Percentiles rank a stretch among this genome's conserved stretches.
These are phyloP conservation scores for Ogataea salicorniae DNA, from an alignment of 805 yeast genomes.

Conservation along the genomic window DNA sequence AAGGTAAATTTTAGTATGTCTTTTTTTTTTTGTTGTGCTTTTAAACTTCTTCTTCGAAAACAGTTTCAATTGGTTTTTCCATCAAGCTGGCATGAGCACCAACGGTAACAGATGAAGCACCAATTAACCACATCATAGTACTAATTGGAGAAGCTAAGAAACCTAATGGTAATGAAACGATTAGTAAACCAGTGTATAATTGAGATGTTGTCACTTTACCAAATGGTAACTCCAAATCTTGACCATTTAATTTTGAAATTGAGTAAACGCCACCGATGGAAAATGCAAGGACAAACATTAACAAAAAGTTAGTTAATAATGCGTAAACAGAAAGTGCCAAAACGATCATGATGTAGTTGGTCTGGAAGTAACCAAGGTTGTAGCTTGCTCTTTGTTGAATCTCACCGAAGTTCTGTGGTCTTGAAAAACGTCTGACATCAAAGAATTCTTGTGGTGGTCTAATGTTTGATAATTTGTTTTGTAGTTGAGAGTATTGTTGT, in stretches of 20 bases:
- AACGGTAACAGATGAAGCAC: constrained; percentile 83
- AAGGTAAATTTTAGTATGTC: background rate
- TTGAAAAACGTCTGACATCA: constrained; percentile 82
- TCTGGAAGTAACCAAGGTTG: constrained; percentile 81
- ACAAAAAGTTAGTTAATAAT: constrained; percentile 74
- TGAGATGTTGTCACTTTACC: constrained; percentile 76
- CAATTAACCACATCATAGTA: constrained; percentile 93
- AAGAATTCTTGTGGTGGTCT: constrained; percentile 93
- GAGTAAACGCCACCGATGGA: constrained; percentile 72
- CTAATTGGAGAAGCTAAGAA: constrained; percentile 47
- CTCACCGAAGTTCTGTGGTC: constrained; percentile 86
- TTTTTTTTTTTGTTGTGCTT: background rate
- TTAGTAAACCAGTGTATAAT: constrained; percentile 79
- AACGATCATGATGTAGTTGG: constrained; percentile 77
- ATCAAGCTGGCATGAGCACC: constrained; percentile 87
- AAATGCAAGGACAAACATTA: constrained; percentile 76
- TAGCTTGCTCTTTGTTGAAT: constrained; percentile 82
- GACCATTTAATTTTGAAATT: constrained; percentile 74
- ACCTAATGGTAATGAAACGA: constrained; percentile 51
- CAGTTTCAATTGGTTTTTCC: constrained; percentile 98
- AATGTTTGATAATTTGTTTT: constrained; percentile 60
- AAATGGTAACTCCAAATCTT: constrained; percentile 73
- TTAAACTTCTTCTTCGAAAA: constrained; percentile 71
- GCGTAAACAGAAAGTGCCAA: constrained; percentile 76
- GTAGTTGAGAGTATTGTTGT: constrained; percentile 41